phyloP scores from a whole-genome alignment of 148 eudicot species.

The Chenopodium suecicum region DNA sequence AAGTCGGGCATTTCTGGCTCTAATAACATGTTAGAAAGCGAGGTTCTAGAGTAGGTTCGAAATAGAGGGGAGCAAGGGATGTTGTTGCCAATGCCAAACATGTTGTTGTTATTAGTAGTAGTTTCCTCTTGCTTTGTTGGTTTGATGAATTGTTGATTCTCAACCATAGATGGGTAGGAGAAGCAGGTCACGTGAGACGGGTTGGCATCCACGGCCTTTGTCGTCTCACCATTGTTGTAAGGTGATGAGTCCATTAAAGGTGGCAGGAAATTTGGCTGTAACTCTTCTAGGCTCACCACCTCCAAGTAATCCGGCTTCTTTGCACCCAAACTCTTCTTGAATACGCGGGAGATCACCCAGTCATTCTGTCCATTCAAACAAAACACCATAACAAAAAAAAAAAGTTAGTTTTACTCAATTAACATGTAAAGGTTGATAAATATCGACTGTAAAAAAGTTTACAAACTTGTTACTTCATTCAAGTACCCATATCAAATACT shows the following conservation, averaged over 20 bases:
- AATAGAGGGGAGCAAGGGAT: not conserved
- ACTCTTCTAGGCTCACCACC: conserved; percentile 19
- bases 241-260: conserved; percentile 59
- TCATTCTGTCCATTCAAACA: conserved; percentile 51
- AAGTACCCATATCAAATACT: too few relatives aligned
- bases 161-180: conserved; percentile 41
- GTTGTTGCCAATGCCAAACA: not conserved
- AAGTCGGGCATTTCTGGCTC: conserved; percentile 17
- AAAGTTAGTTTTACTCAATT: too few relatives aligned
- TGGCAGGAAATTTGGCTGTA: conserved; percentile 39
- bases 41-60: not conserved
- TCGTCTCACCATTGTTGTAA: conserved; percentile 22
- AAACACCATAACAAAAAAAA: too few relatives aligned
- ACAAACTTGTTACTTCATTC: too few relatives aligned
- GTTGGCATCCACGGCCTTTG: conserved; percentile 5
- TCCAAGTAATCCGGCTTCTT: conserved; percentile 43
- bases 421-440: too few relatives aligned
- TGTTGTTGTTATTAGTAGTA: not conserved
- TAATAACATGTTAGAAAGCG: conserved; percentile 19
- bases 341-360: conserved; percentile 77
- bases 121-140: not conserved
- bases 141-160: not conserved
- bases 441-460: too few relatives aligned
- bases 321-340: conserved; percentile 52
- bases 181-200: conserved; percentile 59